Base-by-base conservation (phyloP, 2,329 filamentous ascomycete species). In the Sclerotinia glacialis region DNA sequence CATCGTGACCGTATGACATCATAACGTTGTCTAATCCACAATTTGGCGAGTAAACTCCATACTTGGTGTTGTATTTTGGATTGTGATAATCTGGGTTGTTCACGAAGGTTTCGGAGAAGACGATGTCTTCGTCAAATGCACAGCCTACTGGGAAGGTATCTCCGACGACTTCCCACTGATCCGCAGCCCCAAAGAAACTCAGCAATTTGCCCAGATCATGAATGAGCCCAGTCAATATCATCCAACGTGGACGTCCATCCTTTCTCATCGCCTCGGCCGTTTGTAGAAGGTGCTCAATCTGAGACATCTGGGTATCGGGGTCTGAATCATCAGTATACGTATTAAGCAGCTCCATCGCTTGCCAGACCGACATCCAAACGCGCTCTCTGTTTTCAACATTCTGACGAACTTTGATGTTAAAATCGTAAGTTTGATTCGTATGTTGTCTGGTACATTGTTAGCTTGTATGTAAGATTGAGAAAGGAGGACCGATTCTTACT, bases 91-190 rank as follows among this genome's bases (percentile, higher is more conserved):
- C 93, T 0, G 91, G 90, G 80, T 97, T 97, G 65, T 80, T 83
- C 69, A 78, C 80, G 78, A 97, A 96, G 31, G 89, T 92, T 64
- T 89, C 86, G 0, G 89, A 87, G 79, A 94, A 92, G 80, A 96
- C 90, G 81, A 94, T 94, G 71, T 84, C 82, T 67, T 88, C 80
- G 75, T 92, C 89, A 75, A 91, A 92, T 69, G 83, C 85, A 77
- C 89, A 92, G 73, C 90, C 90, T 52, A 93, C 89, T 55, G 89
- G 89, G 79, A 93, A 93, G 0, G 90, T 93, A 78, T 93, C 90
- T 67, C 93, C 93, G 34, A 97, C 93, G 3, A 96, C 92, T 75
- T 96, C 92, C 93, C 93, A 97, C 80, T 96, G 93, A 62, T 92
- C 92, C 74, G 89, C 81, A n/a, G 90, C 91, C 69, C 86, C 90